These are phyloP conservation scores for Fusarium miscanthi DNA, from an alignment of 2,329 filamentous ascomycete genomes.

Conservation along the genomic window DNA sequence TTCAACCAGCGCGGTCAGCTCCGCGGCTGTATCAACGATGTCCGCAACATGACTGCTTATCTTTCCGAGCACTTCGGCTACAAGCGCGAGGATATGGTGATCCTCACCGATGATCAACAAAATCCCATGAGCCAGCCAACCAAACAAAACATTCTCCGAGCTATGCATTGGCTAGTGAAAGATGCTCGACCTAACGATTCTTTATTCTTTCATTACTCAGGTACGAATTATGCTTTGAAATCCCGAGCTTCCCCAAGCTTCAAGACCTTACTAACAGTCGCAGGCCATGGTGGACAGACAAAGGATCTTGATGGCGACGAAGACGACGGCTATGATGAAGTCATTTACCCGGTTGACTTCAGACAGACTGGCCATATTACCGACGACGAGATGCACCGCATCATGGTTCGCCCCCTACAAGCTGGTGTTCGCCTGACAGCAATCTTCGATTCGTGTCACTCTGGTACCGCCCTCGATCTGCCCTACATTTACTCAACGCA, in stretches of 20 bases:
- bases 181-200: slow-evolving; percentile 93
- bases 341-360: slow-evolving; percentile 87
- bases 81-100: slow-evolving; percentile 95
- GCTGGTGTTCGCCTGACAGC: slow-evolving; percentile 69
- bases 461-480: slow-evolving; percentile 72
- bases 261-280: slow-evolving; percentile 21
- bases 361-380: slow-evolving; percentile 82
- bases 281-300: slow-evolving; percentile 84
- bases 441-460: slow-evolving; percentile 75
- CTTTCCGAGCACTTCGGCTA: slow-evolving; percentile 91
- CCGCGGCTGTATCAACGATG: slow-evolving; percentile 95
- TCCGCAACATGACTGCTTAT: slow-evolving; percentile 95
- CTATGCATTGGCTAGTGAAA: slow-evolving; percentile 98
- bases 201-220: slow-evolving; percentile 97
- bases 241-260: neutral
- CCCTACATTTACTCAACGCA: slow-evolving; percentile 77
- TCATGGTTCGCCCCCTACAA: slow-evolving; percentile 71
- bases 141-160: slow-evolving; percentile 92
- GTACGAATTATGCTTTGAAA: slow-evolving; percentile 58
- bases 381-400: slow-evolving; percentile 84
- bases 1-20: slow-evolving; percentile 92
- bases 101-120: slow-evolving; percentile 95
- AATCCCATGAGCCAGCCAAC: slow-evolving; percentile 98
- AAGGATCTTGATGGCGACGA: slow-evolving; percentile 83
- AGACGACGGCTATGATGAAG: slow-evolving; percentile 84